Conservation (phyloP, 805 yeast genomes). For the Cyberlindnera lachancei region DNA sequence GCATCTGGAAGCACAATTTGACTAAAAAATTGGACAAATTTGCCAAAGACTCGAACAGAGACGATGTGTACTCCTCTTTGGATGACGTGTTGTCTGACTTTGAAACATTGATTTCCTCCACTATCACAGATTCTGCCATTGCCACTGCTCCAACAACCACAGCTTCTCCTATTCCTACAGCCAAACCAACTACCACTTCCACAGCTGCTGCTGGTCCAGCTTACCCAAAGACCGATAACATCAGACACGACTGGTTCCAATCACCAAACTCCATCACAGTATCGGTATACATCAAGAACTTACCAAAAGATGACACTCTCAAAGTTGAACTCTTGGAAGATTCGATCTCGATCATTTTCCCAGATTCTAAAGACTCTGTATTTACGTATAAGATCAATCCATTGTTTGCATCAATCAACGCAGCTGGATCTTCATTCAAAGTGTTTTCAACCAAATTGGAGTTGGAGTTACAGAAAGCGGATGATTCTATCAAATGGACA, state of each 20-base stretch:
- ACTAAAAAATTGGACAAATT: constrained; percentile 14
- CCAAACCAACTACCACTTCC: not conserved
- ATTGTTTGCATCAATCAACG: constrained; percentile 43
- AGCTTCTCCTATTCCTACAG: no score
- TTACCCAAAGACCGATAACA: constrained; percentile 22
- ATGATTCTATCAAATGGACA: constrained; percentile 42
- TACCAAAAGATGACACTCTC: constrained; percentile 41
- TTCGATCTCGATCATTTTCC: constrained; percentile 38
- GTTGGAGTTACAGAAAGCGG: constrained; percentile 45
- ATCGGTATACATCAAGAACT: constrained; percentile 62
- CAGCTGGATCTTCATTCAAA: constrained; percentile 35
- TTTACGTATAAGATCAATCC: constrained; percentile 52
- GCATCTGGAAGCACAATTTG: constrained; percentile 18
- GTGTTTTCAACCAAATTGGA: constrained; percentile 74
- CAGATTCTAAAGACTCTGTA: constrained; percentile 41
- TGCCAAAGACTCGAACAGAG: constrained; percentile 3
- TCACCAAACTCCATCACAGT: constrained; percentile 47
- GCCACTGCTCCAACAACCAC: constrained; percentile 1
- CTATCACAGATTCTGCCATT: constrained; percentile 3
- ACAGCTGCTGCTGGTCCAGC: constrained; percentile 12
- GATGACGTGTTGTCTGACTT: no score
- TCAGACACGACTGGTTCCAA: constrained; percentile 72
- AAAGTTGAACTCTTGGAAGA: constrained; percentile 31
- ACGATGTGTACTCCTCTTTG: constrained; percentile 1
- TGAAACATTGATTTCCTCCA: no score